These are phyloP conservation scores for Dacryopinax primogenitus DNA, from an alignment of 768 basidiomycete species.

Conservation along the genomic window DNA sequence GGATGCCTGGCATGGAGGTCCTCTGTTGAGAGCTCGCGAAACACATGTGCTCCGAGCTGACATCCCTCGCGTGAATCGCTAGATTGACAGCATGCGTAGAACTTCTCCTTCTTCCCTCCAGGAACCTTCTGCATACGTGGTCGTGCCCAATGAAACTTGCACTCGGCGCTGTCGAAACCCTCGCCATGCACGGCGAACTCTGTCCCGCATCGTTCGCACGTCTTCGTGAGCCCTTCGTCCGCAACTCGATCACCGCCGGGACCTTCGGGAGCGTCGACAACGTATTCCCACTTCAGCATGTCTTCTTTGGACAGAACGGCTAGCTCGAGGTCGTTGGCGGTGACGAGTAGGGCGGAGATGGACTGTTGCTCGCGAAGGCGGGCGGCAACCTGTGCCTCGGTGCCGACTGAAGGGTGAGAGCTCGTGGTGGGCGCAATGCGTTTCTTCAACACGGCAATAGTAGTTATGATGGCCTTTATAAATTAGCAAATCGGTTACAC, in stretches of 20 bases:
- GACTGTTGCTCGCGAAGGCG: conserved; percentile 45
- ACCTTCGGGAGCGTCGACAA: conserved; percentile 52
- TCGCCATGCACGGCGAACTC: conserved; percentile 53
- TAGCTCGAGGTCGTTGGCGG: conserved; percentile 36
- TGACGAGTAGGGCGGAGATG: conserved; percentile 41
- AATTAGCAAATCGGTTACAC: conserved; percentile 9
- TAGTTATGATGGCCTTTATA: conserved; percentile 39
- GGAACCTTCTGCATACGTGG: conserved; percentile 46
- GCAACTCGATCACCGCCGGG: conserved; percentile 52
- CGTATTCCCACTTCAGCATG: conserved; percentile 55
- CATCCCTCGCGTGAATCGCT: conserved; percentile 54
- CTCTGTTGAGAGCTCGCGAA: conserved; percentile 58
- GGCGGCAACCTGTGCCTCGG: conserved; percentile 46
- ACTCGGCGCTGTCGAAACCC: conserved; percentile 46
- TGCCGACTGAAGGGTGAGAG: conserved; percentile 64
- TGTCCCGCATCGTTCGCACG: conserved; percentile 68
- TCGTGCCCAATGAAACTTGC: conserved; percentile 75
- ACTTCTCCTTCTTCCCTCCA: conserved; percentile 62
- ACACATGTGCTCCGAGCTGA: conserved; percentile 73
- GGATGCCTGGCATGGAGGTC: conserved; percentile 61
- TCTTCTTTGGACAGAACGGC: conserved; percentile 47
- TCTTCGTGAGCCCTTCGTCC: conserved; percentile 41
- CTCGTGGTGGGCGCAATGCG: conserved; percentile 43
- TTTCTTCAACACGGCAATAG: conserved; percentile 40
- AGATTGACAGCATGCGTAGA: conserved; percentile 67